Conservation (phyloP, 1,139 yeast species). For the Eremothecium coryli region DNA sequence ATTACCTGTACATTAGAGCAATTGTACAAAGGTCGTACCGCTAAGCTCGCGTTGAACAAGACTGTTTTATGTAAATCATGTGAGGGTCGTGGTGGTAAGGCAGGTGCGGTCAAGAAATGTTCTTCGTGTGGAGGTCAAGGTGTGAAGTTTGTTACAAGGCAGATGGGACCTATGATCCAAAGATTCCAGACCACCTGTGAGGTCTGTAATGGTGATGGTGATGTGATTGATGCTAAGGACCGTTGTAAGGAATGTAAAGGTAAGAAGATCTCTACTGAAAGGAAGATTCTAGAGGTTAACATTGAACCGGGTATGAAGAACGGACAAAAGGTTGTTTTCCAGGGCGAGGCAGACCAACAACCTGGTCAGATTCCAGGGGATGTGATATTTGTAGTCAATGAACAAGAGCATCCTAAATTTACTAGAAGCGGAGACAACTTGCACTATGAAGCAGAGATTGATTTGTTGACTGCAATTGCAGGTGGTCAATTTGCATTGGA, state of each 20-base stretch:
- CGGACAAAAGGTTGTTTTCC: conserved; percentile 84
- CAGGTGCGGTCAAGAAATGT: conserved; percentile 84
- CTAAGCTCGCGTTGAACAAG: conserved; percentile 89
- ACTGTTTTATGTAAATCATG: conserved; percentile 81
- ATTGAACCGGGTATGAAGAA: conserved; percentile 96
- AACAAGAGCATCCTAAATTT: conserved; percentile 45
- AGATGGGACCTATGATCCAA: conserved; percentile 99
- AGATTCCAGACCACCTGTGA: conserved; percentile 95
- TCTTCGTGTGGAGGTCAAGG: conserved; percentile 83
- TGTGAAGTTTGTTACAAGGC: conserved; percentile 86
- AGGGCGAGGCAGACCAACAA: conserved; percentile 97
- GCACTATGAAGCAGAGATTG: conserved; percentile 77
- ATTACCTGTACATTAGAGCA: conserved; percentile 84
- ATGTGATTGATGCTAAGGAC: conserved; percentile 77
- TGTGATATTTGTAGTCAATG: conserved; percentile 83
- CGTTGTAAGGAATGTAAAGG: conserved; percentile 84
- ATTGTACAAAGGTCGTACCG: conserved; percentile 86
- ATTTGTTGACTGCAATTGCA: conserved; percentile 86
- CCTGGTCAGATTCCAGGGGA: conserved; percentile 96
- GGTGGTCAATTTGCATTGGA: conserved; percentile 87
- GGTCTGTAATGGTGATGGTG: conserved; percentile 88
- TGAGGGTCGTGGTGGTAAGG: conserved; percentile 95
- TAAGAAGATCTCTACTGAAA: conserved; percentile 77
- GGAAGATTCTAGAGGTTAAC: conserved; percentile 90
- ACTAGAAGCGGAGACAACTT: conserved; percentile 62